Evolutionary conservation across 306 rosid species (phyloP), one percentile per base, ranked within the genome.

Genomic region (Glycine soja): DNA sequence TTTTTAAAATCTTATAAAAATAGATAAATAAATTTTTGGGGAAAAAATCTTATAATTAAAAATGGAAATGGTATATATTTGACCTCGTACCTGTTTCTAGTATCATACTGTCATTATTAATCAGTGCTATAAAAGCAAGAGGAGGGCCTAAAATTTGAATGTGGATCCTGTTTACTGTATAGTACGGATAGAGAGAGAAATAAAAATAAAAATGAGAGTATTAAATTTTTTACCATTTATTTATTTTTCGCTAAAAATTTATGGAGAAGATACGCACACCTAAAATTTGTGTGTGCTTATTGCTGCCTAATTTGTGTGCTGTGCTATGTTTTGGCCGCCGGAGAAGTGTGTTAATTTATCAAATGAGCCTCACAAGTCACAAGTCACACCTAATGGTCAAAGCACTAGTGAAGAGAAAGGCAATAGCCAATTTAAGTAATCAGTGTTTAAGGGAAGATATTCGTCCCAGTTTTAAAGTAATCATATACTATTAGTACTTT

Each of bases 291-390:
- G 40, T 24, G 66, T 30, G 42, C 66, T 3, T n/a, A 10, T 30
- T 30, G n/a, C 70, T 34, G 45, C 18, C 24, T 36, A 57, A 11
- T 74, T 24, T 74, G 54, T 74, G 78, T 56, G 68, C 53, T 40
- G 67, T 15, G 51, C 53, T 13, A 15, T 36, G 34, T n/a, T 72
- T 51, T 72, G 52, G 43, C 43, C 14, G 8, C 30, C 30, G 30
- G 30, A 46, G 18, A 47, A 30, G 36, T 2, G 24, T 61, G 62
- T 24, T 24, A 45, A 24, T 24, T 46, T 42, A 58, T 74, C 78
- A 57, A 57, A 16, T 7, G 42, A 12, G 10, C 42, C 7, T 4
- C 52, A 12, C 30, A 38, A 24, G 30, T 24, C 30, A 24, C 30
- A 24, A 24, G 30, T 24, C 30, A 24, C 30, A 24, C 18, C 18